A percentile compares a stretch with the other conserved stretches of the same genome.
Conservation (phyloP, 768 basidiomycete species). For the Kwoniella mangroviensis region DNA sequence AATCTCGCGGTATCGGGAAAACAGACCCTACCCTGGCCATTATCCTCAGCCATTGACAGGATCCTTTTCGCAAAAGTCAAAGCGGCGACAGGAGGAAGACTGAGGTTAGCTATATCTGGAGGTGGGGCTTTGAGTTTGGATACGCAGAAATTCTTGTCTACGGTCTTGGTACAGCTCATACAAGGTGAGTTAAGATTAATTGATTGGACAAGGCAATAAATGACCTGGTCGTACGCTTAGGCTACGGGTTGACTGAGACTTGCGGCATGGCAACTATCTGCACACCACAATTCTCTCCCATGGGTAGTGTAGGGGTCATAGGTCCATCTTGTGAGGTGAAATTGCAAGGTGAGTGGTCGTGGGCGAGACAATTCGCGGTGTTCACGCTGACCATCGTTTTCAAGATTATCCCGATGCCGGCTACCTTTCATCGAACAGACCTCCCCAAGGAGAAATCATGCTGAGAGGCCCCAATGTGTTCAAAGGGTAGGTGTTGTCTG, state of each 20-base stretch:
- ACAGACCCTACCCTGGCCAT: slow-evolving; percentile 50
- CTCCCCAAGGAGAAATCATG: slow-evolving; percentile 55
- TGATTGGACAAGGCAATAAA: too few relatives aligned
- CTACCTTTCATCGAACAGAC: slow-evolving; percentile 48
- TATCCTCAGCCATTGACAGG: slow-evolving; percentile 46
- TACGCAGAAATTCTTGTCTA: slow-evolving; percentile 55
- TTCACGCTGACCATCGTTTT: too few relatives aligned
- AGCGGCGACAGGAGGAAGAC: slow-evolving; percentile 52
- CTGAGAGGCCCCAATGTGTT: slow-evolving; percentile 54
- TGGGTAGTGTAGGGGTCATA: slow-evolving; percentile 47
- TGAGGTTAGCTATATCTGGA: slow-evolving; percentile 53
- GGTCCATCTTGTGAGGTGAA: slow-evolving; percentile 55
- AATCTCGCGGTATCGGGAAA: slow-evolving; percentile 50
- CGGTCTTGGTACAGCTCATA: slow-evolving; percentile 49
- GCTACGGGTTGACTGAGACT: slow-evolving; percentile 54
- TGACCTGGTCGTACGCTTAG: slow-evolving; percentile 4
- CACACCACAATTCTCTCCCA: slow-evolving; percentile 37
- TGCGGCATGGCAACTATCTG: slow-evolving; percentile 54
- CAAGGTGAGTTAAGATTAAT: slow-evolving; percentile 56
- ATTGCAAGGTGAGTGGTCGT: slow-evolving; percentile 36
- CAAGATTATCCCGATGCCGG: slow-evolving; percentile 54
- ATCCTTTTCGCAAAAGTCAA: slow-evolving; percentile 54
- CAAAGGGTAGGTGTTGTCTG: slow-evolving; percentile 38
- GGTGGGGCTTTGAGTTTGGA: slow-evolving; percentile 44
- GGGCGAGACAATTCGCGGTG: too few relatives aligned